Percentiles rank a stretch among this genome's conserved stretches.
These are phyloP conservation scores for Aquanectria penicillioides DNA, from an alignment of 2,329 filamentous ascomycete species.

Conservation along the genomic window DNA sequence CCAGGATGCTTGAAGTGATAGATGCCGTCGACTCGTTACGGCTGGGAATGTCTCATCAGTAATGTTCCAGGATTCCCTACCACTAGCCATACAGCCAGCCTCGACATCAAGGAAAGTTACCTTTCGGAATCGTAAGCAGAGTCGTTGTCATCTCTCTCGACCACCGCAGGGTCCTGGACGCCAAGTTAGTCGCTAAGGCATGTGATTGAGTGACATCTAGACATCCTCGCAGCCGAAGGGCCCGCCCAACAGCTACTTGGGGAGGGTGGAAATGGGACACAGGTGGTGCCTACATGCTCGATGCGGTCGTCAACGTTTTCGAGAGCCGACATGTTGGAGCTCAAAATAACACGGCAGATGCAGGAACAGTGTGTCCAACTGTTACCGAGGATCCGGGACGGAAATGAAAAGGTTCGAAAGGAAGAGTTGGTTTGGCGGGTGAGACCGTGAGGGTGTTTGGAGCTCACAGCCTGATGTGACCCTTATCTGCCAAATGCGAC, in stretches of 20 bases:
- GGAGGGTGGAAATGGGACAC: neutral
- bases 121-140: neutral
- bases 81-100: no score
- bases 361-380: no score
- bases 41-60: neutral
- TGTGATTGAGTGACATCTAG: neutral
- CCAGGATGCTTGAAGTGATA: neutral
- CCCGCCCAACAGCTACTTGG: no score
- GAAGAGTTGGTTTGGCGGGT: no score
- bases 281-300: neutral
- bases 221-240: no score
- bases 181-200: neutral
- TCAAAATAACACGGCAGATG: neutral
- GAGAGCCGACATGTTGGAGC: neutral
- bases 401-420: no score
- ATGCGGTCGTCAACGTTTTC: neutral
- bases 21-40: neutral
- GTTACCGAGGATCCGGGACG: no score
- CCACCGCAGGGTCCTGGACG: neutral
- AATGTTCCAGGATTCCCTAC: no score
- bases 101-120: neutral
- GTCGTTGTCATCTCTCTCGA: neutral
- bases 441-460: no score
- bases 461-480: no score
- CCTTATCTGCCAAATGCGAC: no score